Evolutionary conservation across 1,284 basidiomycete genomes (phyloP), one percentile per base, ranked within the genome.

Genomic region (Microbotryum violaceum): DNA sequence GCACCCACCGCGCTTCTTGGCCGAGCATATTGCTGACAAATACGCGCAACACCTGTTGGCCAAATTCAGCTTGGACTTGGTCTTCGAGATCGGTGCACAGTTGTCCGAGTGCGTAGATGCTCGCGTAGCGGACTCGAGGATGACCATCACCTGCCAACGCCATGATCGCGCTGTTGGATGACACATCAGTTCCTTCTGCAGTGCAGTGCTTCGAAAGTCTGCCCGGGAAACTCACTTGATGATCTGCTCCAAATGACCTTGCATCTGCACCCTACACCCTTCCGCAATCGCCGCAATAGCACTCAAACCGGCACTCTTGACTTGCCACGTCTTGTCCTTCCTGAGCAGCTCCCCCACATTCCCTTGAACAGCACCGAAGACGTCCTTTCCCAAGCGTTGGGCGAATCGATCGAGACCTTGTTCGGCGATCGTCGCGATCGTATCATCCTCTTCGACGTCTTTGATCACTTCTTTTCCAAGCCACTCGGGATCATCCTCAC

Each of bases 81-180:
- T 54, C 58, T 9, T 60, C 58, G 25, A 55, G 33, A 45, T 60
- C 58, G 23, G 58, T 60, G 49, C 58, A 60, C 21, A 60, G 45
- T 47, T 60, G 58, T 12, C 58, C 58, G 14, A 56, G 18, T 0
- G 58, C 58, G 29, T 49, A 60, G 18, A 60, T 49, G 10, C 49
- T 54, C 4, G 58, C 58, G 48, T 60, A 60, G 7, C 54, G 53
- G 1, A 60, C 58, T 9, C 53, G 47, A 49, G 58, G 58, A 29
- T 60, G 53, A 16, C 4, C 2, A 31, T 60, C 53, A 31, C 37
- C 16, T 12, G 37, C 16, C 37, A 42, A 42, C 12, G 12, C 37
- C 37, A 42, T 18, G 37, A 29, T 53, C n/a, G 33, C 20, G 23
- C 51, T 25, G n/a, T 3, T 42, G 10, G 12, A 12, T 42, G 5